Evolutionary conservation across 371 early-diverging fungal species (phyloP), one percentile per base, ranked within the genome.

Genomic region (Entomophthora muscae): DNA sequence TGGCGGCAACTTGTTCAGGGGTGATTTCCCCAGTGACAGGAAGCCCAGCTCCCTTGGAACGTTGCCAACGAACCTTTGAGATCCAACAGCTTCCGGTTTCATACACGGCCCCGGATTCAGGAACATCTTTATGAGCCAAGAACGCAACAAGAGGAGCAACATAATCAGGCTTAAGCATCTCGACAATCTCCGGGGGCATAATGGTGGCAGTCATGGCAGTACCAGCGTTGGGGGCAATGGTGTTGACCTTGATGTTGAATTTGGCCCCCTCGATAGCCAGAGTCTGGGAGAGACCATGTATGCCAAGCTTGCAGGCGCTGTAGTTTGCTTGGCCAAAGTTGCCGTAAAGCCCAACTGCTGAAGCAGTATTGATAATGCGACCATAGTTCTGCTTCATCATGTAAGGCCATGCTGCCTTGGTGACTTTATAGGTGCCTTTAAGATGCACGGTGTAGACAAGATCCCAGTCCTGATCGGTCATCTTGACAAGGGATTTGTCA

Each of bases 301-400:
- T 80, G 51, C 93, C 98, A 67, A 90, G 79, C 73, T 98, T 98
- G 64, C 96, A 74, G 64, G 91, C 82, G 54, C 80, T 80, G 75
- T 96, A 98, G 83, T 96, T 96, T 57, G 94, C 88, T 78, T 96
- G 95, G 57, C 98, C 98, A 84, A 98, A 98, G 85, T 98, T 98
- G 71, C 98, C 98, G 74, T 96, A 96, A 32, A 98, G 75, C 69
- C 98, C 98, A 66, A 96, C 98, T 64, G 97, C 89, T 54, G 96
- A 95, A 29, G 89, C 82, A 57, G 86, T 86, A 64, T 82, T 84
- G 69, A 84, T 81, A 65, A 84, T 76, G 71, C 85, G 81, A 53
- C 98, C 97, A 66, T 80, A 93, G 72, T 93, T 93, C 70, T 97
- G 97, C 77, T 93, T 89, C 64, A 80, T 81, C 83, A 98, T 88